phyloP scores from a whole-genome alignment of 2,329 filamentous ascomycete genomes.

The Apiospora sp. region DNA sequence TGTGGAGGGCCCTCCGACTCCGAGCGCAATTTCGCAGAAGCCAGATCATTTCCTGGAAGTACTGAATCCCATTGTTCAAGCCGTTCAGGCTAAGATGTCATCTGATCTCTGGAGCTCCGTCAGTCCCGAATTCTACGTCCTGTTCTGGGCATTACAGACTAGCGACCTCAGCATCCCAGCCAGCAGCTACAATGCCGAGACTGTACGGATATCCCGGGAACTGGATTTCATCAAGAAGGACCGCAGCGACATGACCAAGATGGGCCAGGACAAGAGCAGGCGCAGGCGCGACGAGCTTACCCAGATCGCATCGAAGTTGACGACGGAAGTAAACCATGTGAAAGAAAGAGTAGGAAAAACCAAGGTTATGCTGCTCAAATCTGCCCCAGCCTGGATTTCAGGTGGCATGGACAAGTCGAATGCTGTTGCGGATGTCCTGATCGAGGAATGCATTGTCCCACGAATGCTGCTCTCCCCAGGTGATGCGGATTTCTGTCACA shows the following conservation, averaged over 20 bases:
- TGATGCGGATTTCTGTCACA: conserved; percentile 89
- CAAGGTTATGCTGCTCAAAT: conserved; percentile 73
- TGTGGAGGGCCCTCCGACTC: conserved; percentile 35
- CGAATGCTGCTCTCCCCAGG: conserved; percentile 82
- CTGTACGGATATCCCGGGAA: conserved; percentile 71
- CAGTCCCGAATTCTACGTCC: conserved; percentile 82
- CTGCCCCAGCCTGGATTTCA: conserved; percentile 76
- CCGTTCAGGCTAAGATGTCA: conserved; percentile 69
- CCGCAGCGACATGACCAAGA: conserved; percentile 50
- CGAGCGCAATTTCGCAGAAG: conserved; percentile 45
- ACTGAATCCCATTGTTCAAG: conserved; percentile 76
- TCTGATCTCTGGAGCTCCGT: conserved; percentile 73
- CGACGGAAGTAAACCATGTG: conserved; percentile 77
- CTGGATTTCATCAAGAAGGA: conserved; percentile 74
- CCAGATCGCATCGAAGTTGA: conserved; percentile 72
- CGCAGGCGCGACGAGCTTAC: conserved; percentile 74
- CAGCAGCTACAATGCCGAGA: conserved; percentile 80
- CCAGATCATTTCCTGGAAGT: conserved; percentile 69
- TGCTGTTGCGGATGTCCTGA: conserved; percentile 74
- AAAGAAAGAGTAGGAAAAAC: conserved; percentile 72
- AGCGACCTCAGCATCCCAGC: conserved; percentile 82
- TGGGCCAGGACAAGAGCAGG: conserved; percentile 66
- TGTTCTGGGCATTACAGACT: conserved; percentile 90
- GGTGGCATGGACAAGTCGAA: conserved; percentile 69
- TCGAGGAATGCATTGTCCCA: conserved; percentile 94